Conservation (phyloP, 768 basidiomycete genomes). For the Trametes sanguinea region DNA sequence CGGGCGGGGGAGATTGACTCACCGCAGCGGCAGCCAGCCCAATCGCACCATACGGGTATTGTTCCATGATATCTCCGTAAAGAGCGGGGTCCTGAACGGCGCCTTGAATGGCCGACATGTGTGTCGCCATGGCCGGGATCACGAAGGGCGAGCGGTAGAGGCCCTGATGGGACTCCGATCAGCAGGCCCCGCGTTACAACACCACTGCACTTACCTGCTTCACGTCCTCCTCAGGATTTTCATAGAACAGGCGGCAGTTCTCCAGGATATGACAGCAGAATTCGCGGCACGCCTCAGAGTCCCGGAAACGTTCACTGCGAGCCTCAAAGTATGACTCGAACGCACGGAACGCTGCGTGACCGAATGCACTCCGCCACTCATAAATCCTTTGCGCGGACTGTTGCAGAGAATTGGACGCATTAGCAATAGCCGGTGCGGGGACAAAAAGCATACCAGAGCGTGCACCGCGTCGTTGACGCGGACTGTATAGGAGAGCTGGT, state of each 20-base stretch:
- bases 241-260: neutral
- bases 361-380: neutral
- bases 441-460: neutral
- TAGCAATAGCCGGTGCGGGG: neutral
- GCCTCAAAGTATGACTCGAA: neutral
- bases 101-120: neutral
- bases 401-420: neutral
- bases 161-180: neutral
- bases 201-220: neutral
- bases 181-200: too few relatives aligned
- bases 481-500: neutral
- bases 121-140: neutral
- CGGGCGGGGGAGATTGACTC: neutral
- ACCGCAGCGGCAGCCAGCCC: neutral
- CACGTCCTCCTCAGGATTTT: neutral
- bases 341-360: neutral
- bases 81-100: neutral
- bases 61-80: neutral
- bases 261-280: neutral
- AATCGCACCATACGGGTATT: neutral
- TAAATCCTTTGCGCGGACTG: slow-evolving; percentile 5
- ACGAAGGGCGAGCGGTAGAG: slow-evolving; percentile 4
- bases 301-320: neutral
- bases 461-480: neutral
- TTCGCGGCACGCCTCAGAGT: neutral